These are phyloP conservation scores for Rhynchospora tenuis DNA, from an alignment of 176 grass and related monocot genomes.

Conservation along the genomic window DNA sequence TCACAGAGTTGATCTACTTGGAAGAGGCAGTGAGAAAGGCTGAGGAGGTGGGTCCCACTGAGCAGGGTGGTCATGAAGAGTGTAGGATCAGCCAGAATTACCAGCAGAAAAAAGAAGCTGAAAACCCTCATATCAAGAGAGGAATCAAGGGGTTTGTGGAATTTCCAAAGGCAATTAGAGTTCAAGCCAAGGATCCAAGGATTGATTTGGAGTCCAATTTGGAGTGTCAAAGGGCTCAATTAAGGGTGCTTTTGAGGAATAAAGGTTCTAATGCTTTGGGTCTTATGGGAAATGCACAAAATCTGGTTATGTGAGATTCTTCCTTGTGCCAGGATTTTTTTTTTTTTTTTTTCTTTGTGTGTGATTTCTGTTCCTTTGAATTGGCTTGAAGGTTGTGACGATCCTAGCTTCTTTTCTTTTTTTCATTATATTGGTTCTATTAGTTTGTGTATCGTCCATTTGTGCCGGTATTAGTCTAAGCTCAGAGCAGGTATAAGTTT, in stretches of 20 bases:
- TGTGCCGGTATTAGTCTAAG: too few relatives aligned
- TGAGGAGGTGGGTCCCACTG: conserved; percentile 23
- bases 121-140: conserved; percentile 83
- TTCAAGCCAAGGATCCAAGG: conserved; percentile 40
- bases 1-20: conserved; percentile 22
- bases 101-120: conserved; percentile 33
- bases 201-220: conserved; percentile 42
- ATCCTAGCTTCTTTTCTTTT: not conserved
- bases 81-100: conserved; percentile 2
- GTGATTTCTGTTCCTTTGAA: not conserved
- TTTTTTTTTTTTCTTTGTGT: not conserved
- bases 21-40: not conserved
- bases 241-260: conserved; percentile 57
- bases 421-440: not conserved
- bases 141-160: conserved; percentile 93
- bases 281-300: conserved; percentile 26
- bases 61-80: not conserved
- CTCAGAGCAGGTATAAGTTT: too few relatives aligned
- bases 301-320: conserved; percentile 42
- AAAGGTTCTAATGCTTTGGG: conserved; percentile 36
- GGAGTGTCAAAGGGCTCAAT: conserved; percentile 81
- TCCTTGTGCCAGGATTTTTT: not conserved
- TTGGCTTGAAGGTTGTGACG: not conserved
- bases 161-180: conserved; percentile 48
- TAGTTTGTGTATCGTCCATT: not conserved